Evolutionary conservation across 2,329 filamentous ascomycete genomes (phyloP).

Genomic region (Fusarium brevicatenulatum): DNA sequence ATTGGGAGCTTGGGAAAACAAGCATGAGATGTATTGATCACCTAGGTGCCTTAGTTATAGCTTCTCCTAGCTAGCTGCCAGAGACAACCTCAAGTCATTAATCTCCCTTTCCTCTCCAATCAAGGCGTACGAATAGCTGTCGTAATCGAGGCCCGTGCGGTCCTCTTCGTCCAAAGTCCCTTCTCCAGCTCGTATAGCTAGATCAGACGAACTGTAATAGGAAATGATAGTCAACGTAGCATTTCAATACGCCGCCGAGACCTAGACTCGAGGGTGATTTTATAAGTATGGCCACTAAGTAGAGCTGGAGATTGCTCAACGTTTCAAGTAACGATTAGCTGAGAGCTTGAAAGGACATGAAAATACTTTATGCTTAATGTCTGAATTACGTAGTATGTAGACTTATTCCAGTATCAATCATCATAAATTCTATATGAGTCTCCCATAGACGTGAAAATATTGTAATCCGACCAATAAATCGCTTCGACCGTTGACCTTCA

Average conservation of each 20-base stretch:
- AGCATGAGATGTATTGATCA: not conserved
- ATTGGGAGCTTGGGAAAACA: too few relatives aligned
- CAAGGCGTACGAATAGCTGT: not conserved
- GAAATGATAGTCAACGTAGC: not conserved
- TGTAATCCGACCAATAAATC: rapidly evolving
- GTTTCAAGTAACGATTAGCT: not conserved
- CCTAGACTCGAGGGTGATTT: too few relatives aligned
- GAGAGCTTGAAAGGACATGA: not conserved
- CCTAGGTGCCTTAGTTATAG: too few relatives aligned
- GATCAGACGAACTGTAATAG: not conserved
- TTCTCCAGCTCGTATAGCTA: not conserved
- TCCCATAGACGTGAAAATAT: not conserved
- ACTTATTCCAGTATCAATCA: not conserved
- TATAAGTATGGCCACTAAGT: too few relatives aligned
- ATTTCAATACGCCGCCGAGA: not conserved
- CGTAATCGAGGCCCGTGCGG: not conserved
- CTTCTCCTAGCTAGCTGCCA: not conserved
- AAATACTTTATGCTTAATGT: too few relatives aligned
- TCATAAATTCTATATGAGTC: not conserved
- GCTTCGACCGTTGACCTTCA: rapidly evolving
- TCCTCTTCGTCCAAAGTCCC: not conserved
- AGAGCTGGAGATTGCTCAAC: not conserved
- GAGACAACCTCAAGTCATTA: not conserved
- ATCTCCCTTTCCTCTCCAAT: not conserved
- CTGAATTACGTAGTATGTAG: too few relatives aligned